phyloP scores from a whole-genome alignment of 2,329 filamentous ascomycete genomes.

The Thermoascus crustaceus region DNA sequence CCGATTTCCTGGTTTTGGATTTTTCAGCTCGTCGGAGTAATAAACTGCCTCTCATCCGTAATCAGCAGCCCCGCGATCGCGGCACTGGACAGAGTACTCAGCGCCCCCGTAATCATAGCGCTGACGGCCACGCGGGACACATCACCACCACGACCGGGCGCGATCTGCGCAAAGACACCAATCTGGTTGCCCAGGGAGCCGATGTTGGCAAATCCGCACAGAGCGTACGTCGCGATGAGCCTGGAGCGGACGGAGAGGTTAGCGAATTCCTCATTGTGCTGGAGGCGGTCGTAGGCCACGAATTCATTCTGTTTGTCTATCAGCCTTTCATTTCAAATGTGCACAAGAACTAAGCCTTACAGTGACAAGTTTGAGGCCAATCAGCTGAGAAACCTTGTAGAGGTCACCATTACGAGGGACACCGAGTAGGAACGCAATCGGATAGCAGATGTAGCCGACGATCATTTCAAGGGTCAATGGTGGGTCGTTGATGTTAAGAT shows the following conservation, averaged over 20 bases:
- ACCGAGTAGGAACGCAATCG: conserved; percentile 71
- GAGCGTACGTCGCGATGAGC: conserved; percentile 77
- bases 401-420: conserved; percentile 59
- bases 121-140: conserved; percentile 68
- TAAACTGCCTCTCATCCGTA: conserved; percentile 39
- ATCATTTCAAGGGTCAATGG: conserved; percentile 67
- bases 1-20: too few relatives aligned
- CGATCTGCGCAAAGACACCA: conserved; percentile 74
- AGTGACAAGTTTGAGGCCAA: conserved; percentile 76
- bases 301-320: conserved; percentile 58
- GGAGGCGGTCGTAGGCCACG: conserved; percentile 58
- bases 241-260: conserved; percentile 60
- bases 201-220: conserved; percentile 78
- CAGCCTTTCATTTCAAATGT: conserved; percentile 1
- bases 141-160: conserved; percentile 64
- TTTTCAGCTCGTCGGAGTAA: conserved; percentile 6
- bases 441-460: conserved; percentile 69
- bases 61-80: conserved; percentile 69
- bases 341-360: conserved; percentile 32
- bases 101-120: conserved; percentile 67
- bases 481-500: conserved; percentile 63
- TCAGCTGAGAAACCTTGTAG: conserved; percentile 66
- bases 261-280: conserved; percentile 44
- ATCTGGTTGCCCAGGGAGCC: conserved; percentile 84
- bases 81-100: conserved; percentile 72